A percentile compares a stretch with the other conserved stretches of the same genome.
Conservation (phyloP, 768 basidiomycete species). For the Pleurotus platypus region DNA sequence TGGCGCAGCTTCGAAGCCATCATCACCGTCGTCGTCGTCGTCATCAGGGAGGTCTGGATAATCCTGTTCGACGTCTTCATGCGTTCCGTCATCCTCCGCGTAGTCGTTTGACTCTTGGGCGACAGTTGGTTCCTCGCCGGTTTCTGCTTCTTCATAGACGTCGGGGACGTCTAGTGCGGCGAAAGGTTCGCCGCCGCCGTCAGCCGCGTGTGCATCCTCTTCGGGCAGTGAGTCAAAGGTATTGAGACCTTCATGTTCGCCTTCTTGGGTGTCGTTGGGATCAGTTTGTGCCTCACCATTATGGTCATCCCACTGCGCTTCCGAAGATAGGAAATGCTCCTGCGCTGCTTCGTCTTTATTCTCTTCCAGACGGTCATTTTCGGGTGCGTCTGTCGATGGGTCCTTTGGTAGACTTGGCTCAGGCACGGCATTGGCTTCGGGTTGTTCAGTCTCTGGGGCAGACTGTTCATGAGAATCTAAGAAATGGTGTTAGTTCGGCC, state of each 20-base stretch:
- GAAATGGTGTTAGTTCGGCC: no score
- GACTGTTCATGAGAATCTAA: neutral
- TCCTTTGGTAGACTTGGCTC: neutral
- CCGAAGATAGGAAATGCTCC: neutral
- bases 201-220: constrained; percentile 9
- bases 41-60: constrained; percentile 10
- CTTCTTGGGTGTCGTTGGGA: neutral
- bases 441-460: neutral
- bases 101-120: constrained; percentile 1
- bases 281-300: constrained; percentile 5
- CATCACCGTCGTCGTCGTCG: constrained; percentile 12
- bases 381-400: neutral
- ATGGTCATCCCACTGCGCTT: neutral
- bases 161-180: constrained; percentile 9
- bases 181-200: constrained; percentile 10
- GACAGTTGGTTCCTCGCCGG: neutral
- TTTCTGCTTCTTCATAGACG: constrained; percentile 7
- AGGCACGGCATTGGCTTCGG: neutral
- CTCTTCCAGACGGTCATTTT: neutral
- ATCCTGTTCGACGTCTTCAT: neutral
- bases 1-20: neutral
- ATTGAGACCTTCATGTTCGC: constrained; percentile 4
- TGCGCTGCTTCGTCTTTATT: neutral
- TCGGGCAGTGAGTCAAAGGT: neutral
- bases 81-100: neutral